Evolutionary conservation across 495 filamentous ascomycete genomes (phyloP), one percentile per base, ranked within the genome.

Genomic region (Trichoderma erinaceum): DNA sequence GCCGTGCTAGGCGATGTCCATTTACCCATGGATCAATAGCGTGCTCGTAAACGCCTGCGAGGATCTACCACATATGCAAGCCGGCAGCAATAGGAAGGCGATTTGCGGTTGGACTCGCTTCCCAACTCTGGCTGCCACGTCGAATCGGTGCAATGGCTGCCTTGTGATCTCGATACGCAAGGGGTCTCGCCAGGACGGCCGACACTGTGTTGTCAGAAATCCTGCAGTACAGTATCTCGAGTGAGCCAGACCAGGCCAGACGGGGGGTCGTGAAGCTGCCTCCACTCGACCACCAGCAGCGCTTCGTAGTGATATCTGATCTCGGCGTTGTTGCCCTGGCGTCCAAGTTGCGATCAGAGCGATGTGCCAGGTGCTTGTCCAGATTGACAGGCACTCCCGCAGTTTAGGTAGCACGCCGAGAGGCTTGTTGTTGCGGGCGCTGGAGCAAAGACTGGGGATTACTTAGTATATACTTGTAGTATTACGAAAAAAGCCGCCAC

Each of bases 81-180:
- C 48, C 8, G 48, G n/a, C n/a, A 23, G 48, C 48, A 23, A 52
- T 52, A 52, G 48, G 48, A 52, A 52, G 48, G 48, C 48, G 48
- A 52, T 52, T n/a, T n/a, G 21, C 48, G 44, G 18, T 23, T 52
- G 48, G 48, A 21, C n/a, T 52, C 48, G 48, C 48, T 52, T 52
- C 2, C 2, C 2, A 21, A 10, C 18, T 52, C 23, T 61, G 12
- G 56, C 12, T 61, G 56, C 56, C 23, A 61, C 56, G 56, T 13
- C n/a, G 56, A 61, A 29, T 27, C 27, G 27, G 56, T 29, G 27
- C 15, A 25, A 56, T 25, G 25, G 27, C 56, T 61, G 27, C 18
- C 25, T 61, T 61, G 23, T 56, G 50, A 56, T 56, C 50, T 56
- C 50, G 50, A 56, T 56, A 56, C 50, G 50, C 50, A 56, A 56